A percentile compares a stretch with the other conserved stretches of the same genome.
Conservation (phyloP, 768 basidiomycete species). For the Russula lepida region DNA sequence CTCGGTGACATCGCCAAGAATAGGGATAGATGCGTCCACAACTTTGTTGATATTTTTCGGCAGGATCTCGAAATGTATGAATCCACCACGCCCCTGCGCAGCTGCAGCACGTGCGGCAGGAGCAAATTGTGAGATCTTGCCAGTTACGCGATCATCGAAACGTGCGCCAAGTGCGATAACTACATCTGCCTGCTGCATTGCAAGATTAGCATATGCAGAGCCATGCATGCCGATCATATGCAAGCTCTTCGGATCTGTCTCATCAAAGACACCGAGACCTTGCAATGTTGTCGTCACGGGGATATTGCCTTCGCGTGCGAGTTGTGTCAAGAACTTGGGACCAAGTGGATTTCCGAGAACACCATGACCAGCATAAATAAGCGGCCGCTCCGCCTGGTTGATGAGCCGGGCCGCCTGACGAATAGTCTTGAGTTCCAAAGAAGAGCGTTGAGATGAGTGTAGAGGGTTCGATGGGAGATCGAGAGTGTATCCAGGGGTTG, state of each 20-base stretch:
- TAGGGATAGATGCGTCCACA: conserved; percentile 85
- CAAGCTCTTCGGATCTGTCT: conserved; percentile 73
- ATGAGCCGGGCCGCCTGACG: conserved; percentile 82
- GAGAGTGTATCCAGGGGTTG: conserved; percentile 70
- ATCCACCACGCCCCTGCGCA: conserved; percentile 78
- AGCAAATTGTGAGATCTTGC: conserved; percentile 81
- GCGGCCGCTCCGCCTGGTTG: conserved; percentile 81
- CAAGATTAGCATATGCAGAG: conserved; percentile 91
- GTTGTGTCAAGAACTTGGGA: conserved; percentile 69
- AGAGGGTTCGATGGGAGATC: conserved; percentile 72
- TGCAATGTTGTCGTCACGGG: conserved; percentile 96
- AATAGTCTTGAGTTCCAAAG: conserved; percentile 53
- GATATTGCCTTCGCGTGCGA: conserved; percentile 82
- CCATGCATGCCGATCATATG: conserved; percentile 99
- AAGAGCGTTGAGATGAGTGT: conserved; percentile 34
- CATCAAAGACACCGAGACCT: conserved; percentile 93
- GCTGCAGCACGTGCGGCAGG: conserved; percentile 87
- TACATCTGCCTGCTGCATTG: conserved; percentile 95
- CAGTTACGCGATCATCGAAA: conserved; percentile 97
- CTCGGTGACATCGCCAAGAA: conserved; percentile 87
- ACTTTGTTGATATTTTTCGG: conserved; percentile 99
- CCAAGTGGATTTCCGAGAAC: conserved; percentile 76
- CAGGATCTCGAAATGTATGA: conserved; percentile 98
- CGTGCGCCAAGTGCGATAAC: conserved; percentile 95
- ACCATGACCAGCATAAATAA: conserved; percentile 92